Base-by-base conservation (phyloP, 495 filamentous ascomycete genomes). In the Saxophila tyrrhenica region DNA sequence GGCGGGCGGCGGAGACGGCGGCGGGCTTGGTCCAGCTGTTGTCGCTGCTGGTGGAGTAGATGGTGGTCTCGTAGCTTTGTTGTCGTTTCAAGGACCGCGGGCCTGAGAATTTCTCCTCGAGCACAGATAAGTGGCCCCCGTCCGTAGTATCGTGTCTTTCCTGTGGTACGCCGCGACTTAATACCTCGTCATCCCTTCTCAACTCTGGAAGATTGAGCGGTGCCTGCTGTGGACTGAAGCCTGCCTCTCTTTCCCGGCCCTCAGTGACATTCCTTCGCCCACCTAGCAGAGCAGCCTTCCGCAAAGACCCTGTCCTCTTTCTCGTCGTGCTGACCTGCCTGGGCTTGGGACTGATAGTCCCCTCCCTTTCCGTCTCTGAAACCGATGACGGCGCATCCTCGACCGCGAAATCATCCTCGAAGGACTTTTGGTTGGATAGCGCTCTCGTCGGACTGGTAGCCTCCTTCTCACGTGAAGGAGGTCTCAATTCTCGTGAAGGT, bases 301-400 rank as follows among this genome's bases (percentile, higher is more conserved):
- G 53, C 52, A 71, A 50, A 22, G 68, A 71, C 16, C 62, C 66
- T 55, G 84, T 82, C 42, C 90, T 82, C 53, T 82, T 80, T 22
- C 89, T 77, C 9, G 82, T 84, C 62, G 84, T 85, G 46, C 67
- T 71, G 38, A 79, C 77, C 55, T 85, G 81, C 56, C 84, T 78
- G 15, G 77, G 66, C 15, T 71, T 73, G 69, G 21, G 76, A 72
- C 73, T 80, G 76, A 54, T 80, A 17, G 24, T 43, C 21, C 47
- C 43, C 15, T 47, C 45, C 20, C 39, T 57, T 35, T 57, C 58
- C 5, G 10, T 25, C 32, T 52, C 49, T n/a, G 58, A 47, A 13
- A 52, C 48, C 8, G 54, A 52, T 1, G 53, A 41, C 24, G 58
- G 54, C 11, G 58, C 23, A 19, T 57, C 58, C 47, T 56, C 52